Percentiles rank a stretch among this genome's conserved stretches.
phyloP scores from a whole-genome alignment of 805 yeast genomes.

The Hanseniaspora jakobsenii region DNA sequence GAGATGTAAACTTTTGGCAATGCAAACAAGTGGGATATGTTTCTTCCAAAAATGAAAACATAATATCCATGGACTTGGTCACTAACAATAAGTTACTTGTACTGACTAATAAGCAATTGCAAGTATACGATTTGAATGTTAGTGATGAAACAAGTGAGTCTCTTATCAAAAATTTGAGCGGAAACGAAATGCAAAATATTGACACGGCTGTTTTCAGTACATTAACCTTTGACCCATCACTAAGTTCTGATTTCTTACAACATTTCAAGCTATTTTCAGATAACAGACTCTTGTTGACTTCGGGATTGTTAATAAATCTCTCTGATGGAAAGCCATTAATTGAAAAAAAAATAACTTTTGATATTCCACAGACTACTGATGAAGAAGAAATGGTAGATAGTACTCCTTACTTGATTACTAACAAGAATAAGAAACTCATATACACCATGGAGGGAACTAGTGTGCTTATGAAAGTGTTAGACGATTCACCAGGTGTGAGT shows the following conservation, averaged over 20 bases:
- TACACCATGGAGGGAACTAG: background rate
- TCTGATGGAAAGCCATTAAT: background rate
- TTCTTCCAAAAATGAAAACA: background rate
- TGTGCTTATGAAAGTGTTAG: background rate
- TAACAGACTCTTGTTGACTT: too few relatives aligned
- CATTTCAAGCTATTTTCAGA: too few relatives aligned
- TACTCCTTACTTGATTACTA: background rate
- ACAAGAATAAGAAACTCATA: background rate
- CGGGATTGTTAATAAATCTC: too few relatives aligned
- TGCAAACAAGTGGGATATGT: background rate
- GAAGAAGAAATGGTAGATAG: background rate
- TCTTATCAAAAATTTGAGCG: background rate
- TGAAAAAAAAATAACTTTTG: background rate
- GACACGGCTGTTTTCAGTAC: too few relatives aligned
- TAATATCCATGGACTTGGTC: conserved; percentile 3
- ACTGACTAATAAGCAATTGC: conserved; percentile 2
- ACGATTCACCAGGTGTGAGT: background rate
- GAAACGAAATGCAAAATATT: background rate
- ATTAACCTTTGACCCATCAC: too few relatives aligned
- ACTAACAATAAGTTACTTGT: conserved; percentile 3
- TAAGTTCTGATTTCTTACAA: too few relatives aligned
- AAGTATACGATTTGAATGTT: background rate
- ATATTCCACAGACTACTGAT: background rate
- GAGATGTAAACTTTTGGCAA: conserved; percentile 3
- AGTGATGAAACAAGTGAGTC: background rate